phyloP scores from a whole-genome alignment of 768 basidiomycete species.

The Russula abietina region DNA sequence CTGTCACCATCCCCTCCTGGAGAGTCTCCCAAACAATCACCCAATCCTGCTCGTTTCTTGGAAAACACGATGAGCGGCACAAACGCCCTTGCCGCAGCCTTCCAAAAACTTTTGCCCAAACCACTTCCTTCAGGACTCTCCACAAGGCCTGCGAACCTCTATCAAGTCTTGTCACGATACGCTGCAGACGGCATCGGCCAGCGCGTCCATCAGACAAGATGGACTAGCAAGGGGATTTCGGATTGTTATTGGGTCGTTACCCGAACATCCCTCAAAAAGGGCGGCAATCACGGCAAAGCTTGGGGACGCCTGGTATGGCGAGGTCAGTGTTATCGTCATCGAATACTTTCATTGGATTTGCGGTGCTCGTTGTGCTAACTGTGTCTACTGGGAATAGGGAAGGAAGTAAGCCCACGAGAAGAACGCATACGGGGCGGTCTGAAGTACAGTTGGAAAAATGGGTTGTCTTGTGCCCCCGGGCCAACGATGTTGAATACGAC shows the following conservation, averaged over 20 bases:
- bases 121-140: constrained; percentile 56
- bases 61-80: constrained; percentile 22
- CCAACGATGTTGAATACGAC: neutral
- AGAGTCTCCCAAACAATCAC: neutral
- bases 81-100: constrained; percentile 27
- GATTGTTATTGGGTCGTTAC: constrained; percentile 75
- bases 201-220: constrained; percentile 65
- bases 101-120: constrained; percentile 55
- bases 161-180: constrained; percentile 62
- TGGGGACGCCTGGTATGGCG: constrained; percentile 80
- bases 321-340: constrained; percentile 43
- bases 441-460: constrained; percentile 69
- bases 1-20: no score
- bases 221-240: constrained; percentile 60
- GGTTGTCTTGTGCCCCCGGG: constrained; percentile 40
- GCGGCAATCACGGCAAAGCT: constrained; percentile 72
- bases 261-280: constrained; percentile 60
- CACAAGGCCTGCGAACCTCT: constrained; percentile 56
- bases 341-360: neutral
- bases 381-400: constrained; percentile 39
- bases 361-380: neutral
- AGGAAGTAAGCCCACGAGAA: constrained; percentile 51
- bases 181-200: constrained; percentile 64
- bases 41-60: neutral
- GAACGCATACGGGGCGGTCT: constrained; percentile 63